Conservation (phyloP, 2,329 filamentous ascomycete species). For the Aplosporella prunicola region DNA sequence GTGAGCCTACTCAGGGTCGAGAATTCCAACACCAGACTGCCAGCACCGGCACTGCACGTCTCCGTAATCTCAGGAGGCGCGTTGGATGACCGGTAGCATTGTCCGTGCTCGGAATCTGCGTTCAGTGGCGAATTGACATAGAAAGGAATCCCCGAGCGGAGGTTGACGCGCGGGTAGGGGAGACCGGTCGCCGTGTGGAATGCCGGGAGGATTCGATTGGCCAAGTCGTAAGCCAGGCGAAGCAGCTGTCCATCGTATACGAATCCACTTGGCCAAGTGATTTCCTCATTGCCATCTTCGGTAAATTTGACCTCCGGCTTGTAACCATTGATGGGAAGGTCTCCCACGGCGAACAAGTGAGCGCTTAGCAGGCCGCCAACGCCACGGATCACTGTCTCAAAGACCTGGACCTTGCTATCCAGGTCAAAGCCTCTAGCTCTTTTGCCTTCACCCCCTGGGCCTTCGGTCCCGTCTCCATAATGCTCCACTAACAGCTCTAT, state of each 20-base stretch:
- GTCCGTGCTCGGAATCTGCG: slow-evolving; percentile 40
- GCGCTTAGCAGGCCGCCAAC: slow-evolving; percentile 85
- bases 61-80: slow-evolving; percentile 68
- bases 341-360: slow-evolving; percentile 85
- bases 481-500: slow-evolving; percentile 65
- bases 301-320: slow-evolving; percentile 37
- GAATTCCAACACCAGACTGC: slow-evolving; percentile 88
- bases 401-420: slow-evolving; percentile 97
- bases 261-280: slow-evolving; percentile 67
- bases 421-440: slow-evolving; percentile 79
- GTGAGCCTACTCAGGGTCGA: slow-evolving; percentile 82
- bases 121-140: slow-evolving; percentile 80
- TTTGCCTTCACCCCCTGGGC: slow-evolving; percentile 58
- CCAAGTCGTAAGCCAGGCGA: slow-evolving; percentile 79
- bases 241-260: slow-evolving; percentile 83
- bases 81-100: slow-evolving; percentile 37
- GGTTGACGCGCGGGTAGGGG: slow-evolving; percentile 88
- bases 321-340: slow-evolving; percentile 79
- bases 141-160: slow-evolving; percentile 83
- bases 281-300: slow-evolving; percentile 31
- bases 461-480: slow-evolving; percentile 75
- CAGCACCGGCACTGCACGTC: slow-evolving; percentile 94
- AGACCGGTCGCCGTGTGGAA: slow-evolving; percentile 88
- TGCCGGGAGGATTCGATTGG: slow-evolving; percentile 73
- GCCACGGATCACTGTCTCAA: slow-evolving; percentile 93